phyloP scores from a whole-genome alignment of 306 rosid species.

The Inga oerstediana region DNA sequence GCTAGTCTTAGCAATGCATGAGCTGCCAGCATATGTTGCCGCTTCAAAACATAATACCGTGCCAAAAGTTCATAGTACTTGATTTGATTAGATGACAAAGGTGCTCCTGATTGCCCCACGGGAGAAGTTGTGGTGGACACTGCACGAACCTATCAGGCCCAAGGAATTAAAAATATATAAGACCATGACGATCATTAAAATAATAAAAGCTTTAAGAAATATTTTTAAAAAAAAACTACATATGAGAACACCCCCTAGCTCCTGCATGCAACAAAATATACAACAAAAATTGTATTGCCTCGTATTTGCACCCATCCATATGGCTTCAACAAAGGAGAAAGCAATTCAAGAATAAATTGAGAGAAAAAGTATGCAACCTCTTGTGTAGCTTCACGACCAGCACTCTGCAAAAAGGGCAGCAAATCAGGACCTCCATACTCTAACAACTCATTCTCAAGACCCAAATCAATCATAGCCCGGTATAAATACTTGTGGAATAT shows the following conservation, averaged over 20 bases:
- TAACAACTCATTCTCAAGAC: conserved; percentile 88
- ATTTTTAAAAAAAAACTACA: not conserved
- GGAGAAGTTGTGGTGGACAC: conserved; percentile 66
- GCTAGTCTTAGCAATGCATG: conserved; percentile 82
- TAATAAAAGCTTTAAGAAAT: conserved; percentile 6
- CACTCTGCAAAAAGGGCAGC: conserved; percentile 84
- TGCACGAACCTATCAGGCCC: conserved; percentile 64
- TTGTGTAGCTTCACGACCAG: conserved; percentile 73
- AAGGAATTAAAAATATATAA: conserved; percentile 1
- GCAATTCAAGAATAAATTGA: conserved; percentile 25
- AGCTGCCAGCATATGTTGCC: conserved; percentile 96
- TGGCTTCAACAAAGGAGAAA: conserved; percentile 16
- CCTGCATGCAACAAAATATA: conserved; percentile 27
- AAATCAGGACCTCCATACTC: conserved; percentile 98
- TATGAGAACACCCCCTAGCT: conserved; percentile 7
- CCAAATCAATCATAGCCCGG: conserved; percentile 91
- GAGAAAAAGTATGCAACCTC: conserved; percentile 59
- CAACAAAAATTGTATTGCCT: conserved; percentile 18
- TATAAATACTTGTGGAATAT: conserved; percentile 86
- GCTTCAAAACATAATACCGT: conserved; percentile 82
- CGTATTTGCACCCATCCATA: conserved; percentile 17
- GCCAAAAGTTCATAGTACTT: conserved; percentile 92
- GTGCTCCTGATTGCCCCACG: conserved; percentile 64
- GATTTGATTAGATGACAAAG: conserved; percentile 63
- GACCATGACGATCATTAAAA: conserved; percentile 32